Conservation (phyloP, 208 protist genomes). For the Strigomonas culicis region DNA sequence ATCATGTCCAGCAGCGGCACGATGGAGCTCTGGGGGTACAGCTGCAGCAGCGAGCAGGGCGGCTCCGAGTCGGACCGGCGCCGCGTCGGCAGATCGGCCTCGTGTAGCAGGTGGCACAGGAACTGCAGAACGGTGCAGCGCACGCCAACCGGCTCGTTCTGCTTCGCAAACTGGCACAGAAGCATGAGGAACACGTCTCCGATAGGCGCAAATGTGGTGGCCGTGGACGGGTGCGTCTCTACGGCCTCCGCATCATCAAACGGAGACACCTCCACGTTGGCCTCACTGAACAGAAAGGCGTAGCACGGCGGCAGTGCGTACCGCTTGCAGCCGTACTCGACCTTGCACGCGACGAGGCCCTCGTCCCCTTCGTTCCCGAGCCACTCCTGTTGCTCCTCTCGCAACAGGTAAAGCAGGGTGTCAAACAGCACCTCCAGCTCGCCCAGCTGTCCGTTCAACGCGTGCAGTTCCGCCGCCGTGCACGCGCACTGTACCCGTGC, state of each 20-base stretch:
- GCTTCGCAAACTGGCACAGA: constrained; percentile 75
- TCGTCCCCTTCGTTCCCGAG: not conserved
- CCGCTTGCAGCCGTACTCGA: constrained; percentile 5
- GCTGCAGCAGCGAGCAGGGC: constrained; percentile 54
- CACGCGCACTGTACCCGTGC: constrained; percentile 41
- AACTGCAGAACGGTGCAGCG: constrained; percentile 56
- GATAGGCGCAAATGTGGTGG: constrained; percentile 20
- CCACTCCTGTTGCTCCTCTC: constrained; percentile 19
- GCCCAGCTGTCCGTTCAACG: constrained; percentile 23
- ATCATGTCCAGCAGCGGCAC: constrained; percentile 71
- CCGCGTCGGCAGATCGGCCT: constrained; percentile 46
- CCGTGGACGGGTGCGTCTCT: not conserved
- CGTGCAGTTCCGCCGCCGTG: constrained; percentile 18
- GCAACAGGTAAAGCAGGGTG: constrained; percentile 37
- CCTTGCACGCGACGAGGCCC: not conserved
- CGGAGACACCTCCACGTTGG: not conserved
- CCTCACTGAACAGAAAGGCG: constrained; percentile 36
- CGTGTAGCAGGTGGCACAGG: constrained; percentile 38
- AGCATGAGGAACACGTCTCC: constrained; percentile 55
- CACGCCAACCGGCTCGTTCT: constrained; percentile 50
- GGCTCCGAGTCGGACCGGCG: constrained; percentile 21
- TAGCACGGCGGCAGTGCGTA: constrained; percentile 51
- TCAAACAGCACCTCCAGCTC: constrained; percentile 30
- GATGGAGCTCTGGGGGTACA: constrained; percentile 38
- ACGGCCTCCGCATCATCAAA: not conserved